phyloP scores from a whole-genome alignment of 2,329 filamentous ascomycete genomes.

The Colletotrichum incanum region DNA sequence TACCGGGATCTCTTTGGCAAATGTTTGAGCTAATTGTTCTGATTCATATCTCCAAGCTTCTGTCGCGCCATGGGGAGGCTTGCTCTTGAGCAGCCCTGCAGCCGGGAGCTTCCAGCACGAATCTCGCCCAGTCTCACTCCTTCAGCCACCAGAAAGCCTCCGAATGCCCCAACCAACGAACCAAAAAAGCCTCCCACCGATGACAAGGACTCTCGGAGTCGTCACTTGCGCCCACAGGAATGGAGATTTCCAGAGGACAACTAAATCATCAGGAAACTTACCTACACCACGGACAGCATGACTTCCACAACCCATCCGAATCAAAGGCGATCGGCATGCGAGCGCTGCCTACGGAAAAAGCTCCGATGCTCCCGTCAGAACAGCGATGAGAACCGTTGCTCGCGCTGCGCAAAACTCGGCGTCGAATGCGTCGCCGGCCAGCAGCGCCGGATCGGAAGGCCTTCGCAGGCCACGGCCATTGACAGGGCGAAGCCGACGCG shows the following conservation, averaged over 20 bases:
- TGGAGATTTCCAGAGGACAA: too few relatives aligned
- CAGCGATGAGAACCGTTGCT: conserved; percentile 45
- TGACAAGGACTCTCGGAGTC: neutral
- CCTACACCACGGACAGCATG: neutral
- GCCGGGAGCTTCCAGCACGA: neutral
- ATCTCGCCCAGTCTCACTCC: neutral
- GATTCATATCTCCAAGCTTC: too few relatives aligned
- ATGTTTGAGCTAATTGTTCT: too few relatives aligned
- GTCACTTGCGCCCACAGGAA: neutral
- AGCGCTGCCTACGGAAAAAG: conserved; percentile 53
- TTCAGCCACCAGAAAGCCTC: neutral
- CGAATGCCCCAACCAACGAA: neutral
- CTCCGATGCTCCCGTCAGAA: conserved; percentile 50
- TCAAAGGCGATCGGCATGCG: conserved; percentile 53
- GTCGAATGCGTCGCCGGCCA: conserved; percentile 49
- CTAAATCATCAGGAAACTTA: too few relatives aligned
- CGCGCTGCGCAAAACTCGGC: conserved; percentile 50
- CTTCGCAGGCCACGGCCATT: conserved; percentile 37
- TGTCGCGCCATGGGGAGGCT: too few relatives aligned
- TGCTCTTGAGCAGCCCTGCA: neutral
- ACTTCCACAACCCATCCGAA: conserved; percentile 47
- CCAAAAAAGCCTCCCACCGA: conserved; percentile 3
- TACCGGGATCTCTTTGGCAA: too few relatives aligned
- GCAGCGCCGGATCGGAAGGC: conserved; percentile 52
- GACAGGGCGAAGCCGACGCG: neutral